Percentiles rank a stretch among this genome's conserved stretches.
phyloP scores from a whole-genome alignment of 2,329 filamentous ascomycete genomes.

The Talaromyces verruculosus region DNA sequence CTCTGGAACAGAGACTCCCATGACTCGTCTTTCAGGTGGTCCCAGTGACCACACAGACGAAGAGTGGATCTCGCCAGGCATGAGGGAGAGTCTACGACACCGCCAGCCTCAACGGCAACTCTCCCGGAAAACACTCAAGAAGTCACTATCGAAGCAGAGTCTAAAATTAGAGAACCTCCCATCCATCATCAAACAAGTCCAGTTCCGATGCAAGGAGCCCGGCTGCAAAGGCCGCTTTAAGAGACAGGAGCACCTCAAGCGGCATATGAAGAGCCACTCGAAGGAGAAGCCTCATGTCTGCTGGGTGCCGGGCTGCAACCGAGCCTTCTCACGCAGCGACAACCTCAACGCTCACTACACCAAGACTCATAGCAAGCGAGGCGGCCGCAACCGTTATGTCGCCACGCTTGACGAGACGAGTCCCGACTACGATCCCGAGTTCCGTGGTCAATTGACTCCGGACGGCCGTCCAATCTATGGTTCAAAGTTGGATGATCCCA shows the following conservation, averaged over 20 bases:
- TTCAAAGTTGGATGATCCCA: conserved; percentile 37
- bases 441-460: conserved; percentile 44
- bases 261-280: conserved; percentile 51
- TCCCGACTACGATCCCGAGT: conserved; percentile 46
- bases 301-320: conserved; percentile 46
- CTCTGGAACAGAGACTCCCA: conserved; percentile 37
- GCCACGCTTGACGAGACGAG: conserved; percentile 47
- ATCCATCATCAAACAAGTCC: conserved; percentile 42
- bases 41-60: conserved; percentile 36
- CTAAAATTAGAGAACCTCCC: conserved; percentile 40
- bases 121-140: conserved; percentile 34
- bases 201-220: conserved; percentile 44
- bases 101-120: conserved; percentile 33
- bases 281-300: conserved; percentile 46
- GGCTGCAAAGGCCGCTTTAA: conserved; percentile 50
- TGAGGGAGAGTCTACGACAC: conserved; percentile 31
- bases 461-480: conserved; percentile 45
- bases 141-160: conserved; percentile 37
- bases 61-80: conserved; percentile 37
- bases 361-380: conserved; percentile 49
- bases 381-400: conserved; percentile 48
- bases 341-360: conserved; percentile 49
- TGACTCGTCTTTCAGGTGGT: conserved; percentile 38
- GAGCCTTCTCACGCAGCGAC: conserved; percentile 46
- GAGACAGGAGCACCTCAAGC: conserved; percentile 51